phyloP scores from a whole-genome alignment of 2,329 filamentous ascomycete species.

The Chaetomium strumarium region DNA sequence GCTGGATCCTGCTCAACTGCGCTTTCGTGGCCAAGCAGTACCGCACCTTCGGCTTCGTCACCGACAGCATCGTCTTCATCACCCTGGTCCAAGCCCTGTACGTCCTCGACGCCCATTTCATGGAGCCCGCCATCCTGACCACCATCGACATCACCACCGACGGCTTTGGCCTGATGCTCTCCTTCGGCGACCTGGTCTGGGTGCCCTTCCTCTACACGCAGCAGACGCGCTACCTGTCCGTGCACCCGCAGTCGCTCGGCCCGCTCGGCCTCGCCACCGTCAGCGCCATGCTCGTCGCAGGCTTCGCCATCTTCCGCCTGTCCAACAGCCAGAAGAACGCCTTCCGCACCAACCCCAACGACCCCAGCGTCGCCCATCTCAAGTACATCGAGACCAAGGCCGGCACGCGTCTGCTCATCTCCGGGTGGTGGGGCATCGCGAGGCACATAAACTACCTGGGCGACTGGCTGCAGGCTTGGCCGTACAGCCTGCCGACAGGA shows the following conservation, averaged over 20 bases:
- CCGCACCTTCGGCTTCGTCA: conserved; percentile 73
- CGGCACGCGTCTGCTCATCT: conserved; percentile 73
- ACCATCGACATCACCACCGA: conserved; percentile 93
- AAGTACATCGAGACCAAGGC: conserved; percentile 79
- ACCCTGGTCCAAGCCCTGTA: conserved; percentile 75
- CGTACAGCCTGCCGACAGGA: conserved; percentile 81
- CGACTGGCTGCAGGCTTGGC: conserved; percentile 92
- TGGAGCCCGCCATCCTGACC: conserved; percentile 82
- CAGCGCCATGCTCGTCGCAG: conserved; percentile 59
- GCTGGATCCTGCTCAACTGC: conserved; percentile 81
- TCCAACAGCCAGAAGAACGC: conserved; percentile 92
- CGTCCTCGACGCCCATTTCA: conserved; percentile 76
- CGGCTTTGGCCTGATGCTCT: conserved; percentile 91
- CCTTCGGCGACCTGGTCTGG: conserved; percentile 90
- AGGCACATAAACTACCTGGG: conserved; percentile 95
- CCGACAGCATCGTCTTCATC: conserved; percentile 79
- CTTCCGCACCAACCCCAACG: conserved; percentile 81
- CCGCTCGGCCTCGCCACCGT: conserved; percentile 58
- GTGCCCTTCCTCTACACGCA: conserved; percentile 83
- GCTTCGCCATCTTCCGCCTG: conserved; percentile 91
- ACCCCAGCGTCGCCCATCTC: conserved; percentile 72
- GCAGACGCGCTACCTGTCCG: conserved; percentile 77
- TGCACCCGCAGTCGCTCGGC: conserved; percentile 76
- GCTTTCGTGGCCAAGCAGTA: conserved; percentile 86
- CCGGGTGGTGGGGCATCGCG: conserved; percentile 89